These are phyloP conservation scores for Hyaloscypha variabilis DNA, from an alignment of 495 filamentous ascomycete genomes.

Conservation along the genomic window DNA sequence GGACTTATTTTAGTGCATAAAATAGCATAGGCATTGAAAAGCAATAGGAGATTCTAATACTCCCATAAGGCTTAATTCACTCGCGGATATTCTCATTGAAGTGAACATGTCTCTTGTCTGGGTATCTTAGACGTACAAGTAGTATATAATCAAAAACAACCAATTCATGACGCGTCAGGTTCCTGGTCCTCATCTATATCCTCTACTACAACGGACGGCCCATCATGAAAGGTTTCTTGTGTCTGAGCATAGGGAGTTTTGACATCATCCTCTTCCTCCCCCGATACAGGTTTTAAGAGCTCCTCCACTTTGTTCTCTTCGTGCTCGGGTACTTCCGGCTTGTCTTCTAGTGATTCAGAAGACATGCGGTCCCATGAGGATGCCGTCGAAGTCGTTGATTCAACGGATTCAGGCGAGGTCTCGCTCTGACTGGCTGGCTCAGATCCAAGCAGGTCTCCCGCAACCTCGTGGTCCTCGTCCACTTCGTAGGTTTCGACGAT, in stretches of 20 bases:
- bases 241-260: slow-evolving; percentile 13
- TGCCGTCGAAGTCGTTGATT: slow-evolving; percentile 8
- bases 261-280: slow-evolving; percentile 11
- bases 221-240: slow-evolving; percentile 29
- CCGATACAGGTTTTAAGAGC: slow-evolving; percentile 8
- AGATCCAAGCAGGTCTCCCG: background rate
- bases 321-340: slow-evolving; percentile 18
- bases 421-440: slow-evolving; percentile 8
- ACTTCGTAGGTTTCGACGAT: slow-evolving; percentile 31
- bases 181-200: slow-evolving; percentile 27
- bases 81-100: background rate
- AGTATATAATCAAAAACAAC: slow-evolving; percentile 22
- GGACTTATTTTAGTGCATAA: background rate
- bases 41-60: background rate
- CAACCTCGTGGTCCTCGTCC: slow-evolving; percentile 20
- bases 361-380: slow-evolving; percentile 25
- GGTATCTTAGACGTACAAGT: slow-evolving; percentile 24
- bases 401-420: slow-evolving; percentile 33
- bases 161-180: slow-evolving; percentile 10
- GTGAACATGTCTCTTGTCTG: background rate
- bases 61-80: background rate
- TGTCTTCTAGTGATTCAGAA: slow-evolving; percentile 15
- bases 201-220: slow-evolving; percentile 18
- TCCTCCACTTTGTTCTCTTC: slow-evolving; percentile 7
- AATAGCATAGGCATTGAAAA: background rate